A percentile compares a stretch with the other conserved stretches of the same genome.
Conservation (phyloP, 2,329 filamentous ascomycete genomes). For the Thelonectria rubi region DNA sequence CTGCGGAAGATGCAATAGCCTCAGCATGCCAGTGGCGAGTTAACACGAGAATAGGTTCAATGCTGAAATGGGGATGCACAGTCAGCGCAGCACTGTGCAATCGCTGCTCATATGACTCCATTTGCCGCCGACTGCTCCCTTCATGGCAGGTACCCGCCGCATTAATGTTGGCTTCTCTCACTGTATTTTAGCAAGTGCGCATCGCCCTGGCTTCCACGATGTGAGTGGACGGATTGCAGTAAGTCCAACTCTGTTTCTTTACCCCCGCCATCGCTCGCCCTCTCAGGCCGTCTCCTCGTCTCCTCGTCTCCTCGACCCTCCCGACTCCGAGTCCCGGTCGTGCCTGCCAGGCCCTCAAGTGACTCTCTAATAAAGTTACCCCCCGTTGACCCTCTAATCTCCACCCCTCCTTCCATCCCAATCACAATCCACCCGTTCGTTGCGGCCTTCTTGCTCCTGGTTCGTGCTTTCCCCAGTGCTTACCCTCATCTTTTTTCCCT, state of each 20-base stretch:
- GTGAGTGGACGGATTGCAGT: slow-evolving; percentile 12
- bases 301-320: slow-evolving; percentile 12
- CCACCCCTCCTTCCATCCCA: slow-evolving; percentile 13
- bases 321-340: slow-evolving; percentile 11
- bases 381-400: background rate
- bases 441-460: slow-evolving; percentile 20
- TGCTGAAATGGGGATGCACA: slow-evolving; percentile 10
- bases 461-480: slow-evolving; percentile 37
- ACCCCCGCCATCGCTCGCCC: slow-evolving; percentile 10
- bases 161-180: background rate
- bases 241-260: background rate
- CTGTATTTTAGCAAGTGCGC: slow-evolving; percentile 14
- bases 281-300: slow-evolving; percentile 5
- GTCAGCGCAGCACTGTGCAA: slow-evolving; percentile 32
- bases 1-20: background rate
- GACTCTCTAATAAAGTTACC: background rate
- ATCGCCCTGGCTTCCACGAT: slow-evolving; percentile 12
- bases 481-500: slow-evolving; percentile 32
- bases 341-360: background rate
- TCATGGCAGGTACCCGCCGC: background rate
- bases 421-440: slow-evolving; percentile 33
- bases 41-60: background rate
- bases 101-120: background rate
- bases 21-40: background rate
- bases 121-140: background rate